Conservation (phyloP, 164 flowering plant species). For the Piper longum region DNA sequence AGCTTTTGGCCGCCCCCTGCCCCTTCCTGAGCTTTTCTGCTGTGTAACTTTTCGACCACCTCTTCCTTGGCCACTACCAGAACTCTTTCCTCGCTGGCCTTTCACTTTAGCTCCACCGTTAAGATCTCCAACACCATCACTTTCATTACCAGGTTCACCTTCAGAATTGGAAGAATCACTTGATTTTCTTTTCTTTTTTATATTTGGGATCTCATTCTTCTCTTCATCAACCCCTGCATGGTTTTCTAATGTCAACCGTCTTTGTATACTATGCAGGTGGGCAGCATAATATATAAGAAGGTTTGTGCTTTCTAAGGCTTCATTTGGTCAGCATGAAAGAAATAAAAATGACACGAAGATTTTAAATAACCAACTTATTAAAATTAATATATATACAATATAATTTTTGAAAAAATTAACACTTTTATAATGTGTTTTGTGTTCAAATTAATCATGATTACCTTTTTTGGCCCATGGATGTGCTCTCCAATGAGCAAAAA, state of each 20-base stretch:
- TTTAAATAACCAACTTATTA: no score
- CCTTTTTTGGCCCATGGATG: slow-evolving; percentile 10
- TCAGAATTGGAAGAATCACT: slow-evolving; percentile 31
- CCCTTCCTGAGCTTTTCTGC: slow-evolving; percentile 33
- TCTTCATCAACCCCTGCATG: slow-evolving; percentile 24
- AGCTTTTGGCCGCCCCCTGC: slow-evolving; percentile 43
- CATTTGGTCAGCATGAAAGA: no score
- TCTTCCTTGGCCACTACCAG: slow-evolving; percentile 38
- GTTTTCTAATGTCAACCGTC: neutral
- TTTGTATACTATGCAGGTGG: neutral
- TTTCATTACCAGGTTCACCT: slow-evolving; percentile 10
- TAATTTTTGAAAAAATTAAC: slow-evolving; percentile 32
- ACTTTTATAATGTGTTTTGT: no score
- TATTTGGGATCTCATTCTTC: slow-evolving; percentile 6
- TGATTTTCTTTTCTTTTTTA: slow-evolving; percentile 53
- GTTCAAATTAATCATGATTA: slow-evolving; percentile 16
- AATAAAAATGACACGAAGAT: no score
- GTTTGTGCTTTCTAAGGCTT: slow-evolving; percentile 20
- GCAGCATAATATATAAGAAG: slow-evolving; percentile 20
- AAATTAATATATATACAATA: slow-evolving; percentile 32
- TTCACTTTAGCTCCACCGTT: slow-evolving; percentile 27
- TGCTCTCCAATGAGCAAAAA: no score
- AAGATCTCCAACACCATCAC: slow-evolving; percentile 19
- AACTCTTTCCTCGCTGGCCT: slow-evolving; percentile 26
- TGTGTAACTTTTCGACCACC: slow-evolving; percentile 21